Evolutionary conservation across 2,329 filamentous ascomycete species (phyloP).

Genomic region (Cercospora zeae-maydis): DNA sequence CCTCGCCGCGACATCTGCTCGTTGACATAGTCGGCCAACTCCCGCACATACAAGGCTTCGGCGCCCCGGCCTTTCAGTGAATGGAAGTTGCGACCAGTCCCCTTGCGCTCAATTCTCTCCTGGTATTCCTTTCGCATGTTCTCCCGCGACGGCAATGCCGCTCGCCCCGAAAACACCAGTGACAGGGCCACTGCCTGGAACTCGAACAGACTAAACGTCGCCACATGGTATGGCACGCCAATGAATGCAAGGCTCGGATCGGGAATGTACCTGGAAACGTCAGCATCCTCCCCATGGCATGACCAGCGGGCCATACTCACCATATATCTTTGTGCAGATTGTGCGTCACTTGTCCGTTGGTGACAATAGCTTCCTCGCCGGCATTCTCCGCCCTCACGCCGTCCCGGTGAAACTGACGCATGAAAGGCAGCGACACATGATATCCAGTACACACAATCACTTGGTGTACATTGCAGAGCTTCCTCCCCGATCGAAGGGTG

Average conservation of each 20-base stretch:
- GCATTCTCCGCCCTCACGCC: slow-evolving; percentile 46
- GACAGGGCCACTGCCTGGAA: slow-evolving; percentile 64
- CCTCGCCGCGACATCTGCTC: slow-evolving; percentile 42
- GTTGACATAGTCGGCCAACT: slow-evolving; percentile 42
- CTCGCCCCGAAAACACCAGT: slow-evolving; percentile 53
- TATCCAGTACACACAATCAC: slow-evolving; percentile 68
- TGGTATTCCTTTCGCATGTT: slow-evolving; percentile 45
- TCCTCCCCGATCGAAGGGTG: slow-evolving; percentile 52
- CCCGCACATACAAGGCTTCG: slow-evolving; percentile 41
- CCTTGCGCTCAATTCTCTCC: slow-evolving; percentile 38
- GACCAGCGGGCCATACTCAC: slow-evolving; percentile 63
- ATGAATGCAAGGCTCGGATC: slow-evolving; percentile 33
- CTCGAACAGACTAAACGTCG: slow-evolving; percentile 67
- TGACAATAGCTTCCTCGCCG: slow-evolving; percentile 55
- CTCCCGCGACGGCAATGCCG: slow-evolving; percentile 45
- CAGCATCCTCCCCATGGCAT: slow-evolving; percentile 64
- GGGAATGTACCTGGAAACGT: not conserved
- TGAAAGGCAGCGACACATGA: slow-evolving; percentile 63
- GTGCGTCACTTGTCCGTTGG: slow-evolving; percentile 57
- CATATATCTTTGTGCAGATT: slow-evolving; percentile 70
- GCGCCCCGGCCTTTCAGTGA: slow-evolving; percentile 38
- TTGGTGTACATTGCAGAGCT: slow-evolving; percentile 55
- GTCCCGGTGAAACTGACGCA: slow-evolving; percentile 52
- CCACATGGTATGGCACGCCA: slow-evolving; percentile 62
- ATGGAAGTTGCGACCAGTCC: slow-evolving; percentile 45